Evolutionary conservation across 257 asterid species (phyloP).

Genomic region (Thymus quinquecostatus): DNA sequence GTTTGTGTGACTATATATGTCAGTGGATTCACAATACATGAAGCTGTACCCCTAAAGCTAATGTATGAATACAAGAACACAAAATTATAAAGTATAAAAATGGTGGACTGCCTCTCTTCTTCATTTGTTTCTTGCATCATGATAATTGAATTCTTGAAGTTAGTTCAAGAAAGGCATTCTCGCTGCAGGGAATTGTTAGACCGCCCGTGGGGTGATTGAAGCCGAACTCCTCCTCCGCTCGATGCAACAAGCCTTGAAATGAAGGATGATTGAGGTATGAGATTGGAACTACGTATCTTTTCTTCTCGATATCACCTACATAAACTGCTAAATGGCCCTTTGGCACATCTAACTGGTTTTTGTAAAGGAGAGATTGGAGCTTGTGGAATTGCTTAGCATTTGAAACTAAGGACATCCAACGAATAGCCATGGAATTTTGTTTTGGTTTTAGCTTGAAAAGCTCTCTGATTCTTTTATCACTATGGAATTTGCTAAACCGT

Average conservation of each 20-base stretch:
- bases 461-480: conserved; percentile 11
- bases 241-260: conserved; percentile 48
- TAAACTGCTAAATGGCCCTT: conserved; percentile 53
- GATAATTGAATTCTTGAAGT: conserved; percentile 41
- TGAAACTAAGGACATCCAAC: conserved; percentile 40
- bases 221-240: conserved; percentile 51
- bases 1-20: conserved; percentile 21
- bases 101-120: conserved; percentile 12
- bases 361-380: conserved; percentile 43
- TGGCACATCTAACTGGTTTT: conserved; percentile 42
- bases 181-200: conserved; percentile 51
- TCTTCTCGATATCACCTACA: conserved; percentile 43
- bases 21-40: conserved; percentile 18
- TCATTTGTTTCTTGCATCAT: conserved; percentile 23
- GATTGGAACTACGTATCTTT: conserved; percentile 51
- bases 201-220: conserved; percentile 54
- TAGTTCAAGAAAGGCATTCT: conserved; percentile 46
- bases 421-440: conserved; percentile 46
- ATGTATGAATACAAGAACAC: conserved; percentile 16
- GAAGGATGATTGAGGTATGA: conserved; percentile 56
- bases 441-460: background rate
- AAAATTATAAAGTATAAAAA: conserved; percentile 11
- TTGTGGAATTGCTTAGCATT: conserved; percentile 45
- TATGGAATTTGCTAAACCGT: conserved; percentile 1
- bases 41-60: conserved; percentile 32